Percentiles rank a stretch among this genome's conserved stretches.
These are phyloP conservation scores for Bipolaris cookei DNA, from an alignment of 2,329 filamentous ascomycete genomes.

Conservation along the genomic window DNA sequence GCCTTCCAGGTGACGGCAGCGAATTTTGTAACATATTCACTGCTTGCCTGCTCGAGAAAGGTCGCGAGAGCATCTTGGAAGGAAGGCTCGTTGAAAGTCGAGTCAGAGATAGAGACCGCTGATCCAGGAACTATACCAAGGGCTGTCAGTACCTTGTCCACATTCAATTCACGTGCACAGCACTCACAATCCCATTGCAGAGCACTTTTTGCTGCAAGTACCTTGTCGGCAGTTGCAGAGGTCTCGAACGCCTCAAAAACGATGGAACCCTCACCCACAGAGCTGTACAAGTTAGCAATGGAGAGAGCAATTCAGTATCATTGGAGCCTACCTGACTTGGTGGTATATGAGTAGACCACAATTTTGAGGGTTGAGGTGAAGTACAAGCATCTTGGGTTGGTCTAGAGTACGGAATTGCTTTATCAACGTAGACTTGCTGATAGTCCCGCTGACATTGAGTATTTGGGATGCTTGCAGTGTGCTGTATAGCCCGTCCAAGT, in stretches of 20 bases:
- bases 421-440: constrained; percentile 31
- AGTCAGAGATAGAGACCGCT: constrained; percentile 56
- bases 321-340: constrained; percentile 41
- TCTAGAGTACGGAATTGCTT: constrained; percentile 27
- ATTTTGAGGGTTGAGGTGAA: constrained; percentile 59
- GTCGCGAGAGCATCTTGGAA: constrained; percentile 59
- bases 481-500: constrained; percentile 24
- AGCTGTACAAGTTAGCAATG: constrained; percentile 17
- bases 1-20: constrained; percentile 61
- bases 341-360: constrained; percentile 54
- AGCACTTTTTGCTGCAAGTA: constrained; percentile 59
- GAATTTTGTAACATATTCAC: constrained; percentile 61
- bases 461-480: constrained; percentile 25
- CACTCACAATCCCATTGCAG: constrained; percentile 60
- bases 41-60: constrained; percentile 64
- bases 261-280: constrained; percentile 27
- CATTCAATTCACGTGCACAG: background rate
- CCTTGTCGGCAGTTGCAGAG: constrained; percentile 59
- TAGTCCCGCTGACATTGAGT: constrained; percentile 32
- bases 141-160: background rate
- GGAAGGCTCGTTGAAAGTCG: constrained; percentile 44
- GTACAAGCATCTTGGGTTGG: constrained; percentile 45
- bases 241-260: constrained; percentile 68
- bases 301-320: background rate
- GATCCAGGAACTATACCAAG: constrained; percentile 56